Evolutionary conservation across 495 filamentous ascomycete species (phyloP), one percentile per base, ranked within the genome.

Genomic region (Trichoderma erinaceum): DNA sequence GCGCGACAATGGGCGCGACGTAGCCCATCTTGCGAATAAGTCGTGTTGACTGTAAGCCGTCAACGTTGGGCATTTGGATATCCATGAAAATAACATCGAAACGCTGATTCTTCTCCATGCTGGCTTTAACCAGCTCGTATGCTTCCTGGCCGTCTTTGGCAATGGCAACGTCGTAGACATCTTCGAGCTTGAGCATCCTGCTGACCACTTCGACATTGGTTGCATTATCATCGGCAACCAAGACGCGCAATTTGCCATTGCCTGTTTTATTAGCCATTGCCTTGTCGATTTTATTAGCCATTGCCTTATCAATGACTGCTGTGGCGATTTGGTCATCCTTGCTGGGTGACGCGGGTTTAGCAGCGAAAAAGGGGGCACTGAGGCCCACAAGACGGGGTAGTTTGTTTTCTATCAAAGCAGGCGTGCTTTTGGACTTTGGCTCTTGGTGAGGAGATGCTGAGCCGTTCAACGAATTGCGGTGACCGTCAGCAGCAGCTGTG

Each of bases 21-120:
- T 93, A 97, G 15, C 93, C 93, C 80, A 94, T 89, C 70, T 92
- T 80, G 6, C 93, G 86, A 69, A 97, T 97, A 18, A 95, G 82
- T n/a, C 90, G 84, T 0, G 93, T 97, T 63, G 89, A 92, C 75
- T 96, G 86, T 29, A 97, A 83, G 5, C 93, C 93, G 70, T 97
- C 92, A 12, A 97, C 84, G 73, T 93, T 94, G 21, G 93, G 93
- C 93, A 97, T 97, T 82, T 94, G 82, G 61, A 97, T 90, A 75
- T 97, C 92, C 92, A 97, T 97, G 75, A 96, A 94, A 61, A 97
- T 95, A 16, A 97, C 79, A 70, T 94, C 88, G 74, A 93, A 97
- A 35, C 84, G 83, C 58, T 83, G 81, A 66, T 86, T 82, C 38
- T 85, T 83, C 43, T 89, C 87, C 90, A 97, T 93, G 69, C 85